phyloP scores from a whole-genome alignment of 306 rosid species.

The Ormosia emarginata region DNA sequence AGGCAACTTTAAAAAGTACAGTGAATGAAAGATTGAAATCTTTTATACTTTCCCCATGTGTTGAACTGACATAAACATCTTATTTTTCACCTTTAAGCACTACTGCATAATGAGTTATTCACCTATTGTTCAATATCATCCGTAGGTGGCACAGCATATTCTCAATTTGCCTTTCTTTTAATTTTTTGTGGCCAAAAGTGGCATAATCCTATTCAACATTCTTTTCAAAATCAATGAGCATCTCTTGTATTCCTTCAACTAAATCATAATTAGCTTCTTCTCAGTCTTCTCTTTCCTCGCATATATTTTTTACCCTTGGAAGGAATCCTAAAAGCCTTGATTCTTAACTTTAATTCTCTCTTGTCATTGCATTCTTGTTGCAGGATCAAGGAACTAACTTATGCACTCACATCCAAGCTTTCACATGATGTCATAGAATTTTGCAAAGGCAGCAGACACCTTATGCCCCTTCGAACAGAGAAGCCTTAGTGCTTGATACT shows the following conservation, averaged over 20 bases:
- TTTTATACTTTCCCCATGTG: constrained; percentile 25
- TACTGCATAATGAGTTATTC: constrained; percentile 5
- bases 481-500: not conserved
- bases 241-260: constrained; percentile 22
- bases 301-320: not conserved
- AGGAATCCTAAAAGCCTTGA: constrained; percentile 29
- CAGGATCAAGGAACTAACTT: constrained; percentile 5
- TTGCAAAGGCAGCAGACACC: not conserved
- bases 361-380: constrained; percentile 4
- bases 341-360: not conserved
- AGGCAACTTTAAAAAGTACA: constrained; percentile 28
- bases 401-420: constrained; percentile 21
- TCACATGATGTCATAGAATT: constrained; percentile 19
- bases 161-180: constrained; percentile 14
- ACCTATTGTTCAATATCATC: constrained; percentile 22
- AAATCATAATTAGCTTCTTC: constrained; percentile 26
- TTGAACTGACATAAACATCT: constrained; percentile 26
- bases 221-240: constrained; percentile 31
- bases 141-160: constrained; percentile 29
- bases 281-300: not conserved
- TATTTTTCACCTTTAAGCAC: constrained; percentile 21
- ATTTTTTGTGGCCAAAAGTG: constrained; percentile 24
- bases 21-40: constrained; percentile 34
- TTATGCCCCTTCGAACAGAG: not conserved
- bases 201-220: constrained; percentile 41